phyloP scores from a whole-genome alignment of 345 rosid species.

The Lumnitzera racemosa region DNA sequence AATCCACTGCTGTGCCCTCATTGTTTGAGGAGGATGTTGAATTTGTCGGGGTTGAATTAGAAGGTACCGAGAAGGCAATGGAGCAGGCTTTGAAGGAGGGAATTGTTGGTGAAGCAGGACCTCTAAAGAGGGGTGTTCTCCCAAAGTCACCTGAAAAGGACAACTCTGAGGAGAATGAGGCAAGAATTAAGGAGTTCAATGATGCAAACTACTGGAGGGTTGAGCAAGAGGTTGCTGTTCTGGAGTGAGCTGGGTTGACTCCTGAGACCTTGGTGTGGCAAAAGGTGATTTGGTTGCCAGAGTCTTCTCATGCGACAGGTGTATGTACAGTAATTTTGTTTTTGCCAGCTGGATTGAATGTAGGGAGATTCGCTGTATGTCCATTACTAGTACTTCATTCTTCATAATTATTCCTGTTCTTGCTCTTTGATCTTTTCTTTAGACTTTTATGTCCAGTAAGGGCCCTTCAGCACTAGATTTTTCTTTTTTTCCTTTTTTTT shows the following conservation, averaged over 20 bases:
- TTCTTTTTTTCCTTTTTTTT: too few species aligned
- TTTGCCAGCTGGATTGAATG: too few species aligned
- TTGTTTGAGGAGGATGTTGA: conserved; percentile 97
- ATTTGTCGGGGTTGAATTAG: conserved; percentile 82
- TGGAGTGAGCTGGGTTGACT: conserved; percentile 38
- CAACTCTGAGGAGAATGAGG: conserved; percentile 38
- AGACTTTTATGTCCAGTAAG: too few species aligned
- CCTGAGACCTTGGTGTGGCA: not conserved
- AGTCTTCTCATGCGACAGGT: too few species aligned
- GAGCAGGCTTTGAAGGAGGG: conserved; percentile 90
- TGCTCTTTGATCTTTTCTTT: too few species aligned
- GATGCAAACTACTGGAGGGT: conserved; percentile 94
- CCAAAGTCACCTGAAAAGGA: conserved; percentile 51
- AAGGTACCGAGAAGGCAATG: conserved; percentile 95
- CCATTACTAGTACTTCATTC: too few species aligned
- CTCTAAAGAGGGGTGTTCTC: conserved; percentile 49
- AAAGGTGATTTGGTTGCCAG: too few species aligned
- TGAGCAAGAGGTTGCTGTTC: conserved; percentile 79
- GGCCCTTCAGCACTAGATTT: too few species aligned
- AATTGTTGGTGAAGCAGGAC: conserved; percentile 93
- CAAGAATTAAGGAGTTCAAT: conserved; percentile 72
- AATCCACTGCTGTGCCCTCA: conserved; percentile 42
- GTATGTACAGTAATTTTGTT: too few species aligned
- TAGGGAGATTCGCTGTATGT: too few species aligned
- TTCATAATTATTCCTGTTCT: too few species aligned